Percentiles rank a stretch among this genome's conserved stretches.
Evolutionary conservation across 805 yeast species (phyloP).

Genomic region (Saccharomycopsis guyanensis): DNA sequence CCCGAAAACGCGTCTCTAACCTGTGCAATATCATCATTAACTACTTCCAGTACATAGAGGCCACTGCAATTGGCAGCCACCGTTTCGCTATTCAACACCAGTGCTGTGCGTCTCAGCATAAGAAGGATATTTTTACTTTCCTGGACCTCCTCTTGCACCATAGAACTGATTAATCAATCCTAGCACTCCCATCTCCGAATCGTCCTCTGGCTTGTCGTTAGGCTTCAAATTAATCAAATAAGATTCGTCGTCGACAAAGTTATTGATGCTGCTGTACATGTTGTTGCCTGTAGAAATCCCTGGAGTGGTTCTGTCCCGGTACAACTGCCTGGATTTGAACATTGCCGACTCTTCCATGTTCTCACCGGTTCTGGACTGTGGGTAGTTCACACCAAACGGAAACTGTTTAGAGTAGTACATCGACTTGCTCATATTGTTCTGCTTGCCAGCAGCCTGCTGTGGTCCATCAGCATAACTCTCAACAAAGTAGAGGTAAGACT

Average conservation of each 20-base stretch:
- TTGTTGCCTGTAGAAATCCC: neutral
- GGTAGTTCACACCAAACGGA: conserved; percentile 2
- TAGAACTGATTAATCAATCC: conserved; percentile 80
- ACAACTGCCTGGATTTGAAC: conserved; percentile 5
- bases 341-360: conserved; percentile 1
- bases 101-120: too few species aligned
- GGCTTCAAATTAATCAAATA: conserved; percentile 34
- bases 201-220: conserved; percentile 32
- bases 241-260: conserved; percentile 17
- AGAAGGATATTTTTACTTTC: too few species aligned
- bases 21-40: too few species aligned
- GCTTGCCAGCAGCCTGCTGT: conserved; percentile 22
- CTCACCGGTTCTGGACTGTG: neutral
- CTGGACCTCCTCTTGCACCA: too few species aligned
- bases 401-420: conserved; percentile 13
- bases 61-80: too few species aligned
- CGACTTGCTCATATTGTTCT: conserved; percentile 1
- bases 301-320: neutral
- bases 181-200: conserved; percentile 37
- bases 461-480: conserved; percentile 64
- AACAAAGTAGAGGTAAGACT: conserved; percentile 78
- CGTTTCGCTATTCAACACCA: too few species aligned
- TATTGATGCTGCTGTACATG: conserved; percentile 9
- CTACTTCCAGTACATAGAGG: too few species aligned
- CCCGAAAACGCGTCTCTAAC: too few species aligned